Evolutionary conservation across 2,329 filamentous ascomycete species (phyloP), one percentile per base, ranked within the genome.

Genomic region (Xylaria arbuscula): DNA sequence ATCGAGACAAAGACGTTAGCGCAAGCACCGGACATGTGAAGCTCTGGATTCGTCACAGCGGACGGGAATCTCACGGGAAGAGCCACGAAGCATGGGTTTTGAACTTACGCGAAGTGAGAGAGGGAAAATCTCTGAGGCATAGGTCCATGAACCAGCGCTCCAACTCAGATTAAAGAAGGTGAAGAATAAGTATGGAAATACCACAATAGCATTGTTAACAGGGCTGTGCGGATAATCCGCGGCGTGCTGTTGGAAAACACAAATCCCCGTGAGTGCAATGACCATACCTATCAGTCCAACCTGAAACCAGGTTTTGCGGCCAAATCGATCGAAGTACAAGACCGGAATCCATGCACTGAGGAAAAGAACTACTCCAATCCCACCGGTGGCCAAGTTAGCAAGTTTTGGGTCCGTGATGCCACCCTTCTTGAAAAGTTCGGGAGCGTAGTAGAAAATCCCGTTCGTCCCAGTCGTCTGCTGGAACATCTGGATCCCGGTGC

Each of bases 151-250:
- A 19, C 76, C 76, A 1, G 74, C 72, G 48, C 75, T 74, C 75
- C 76, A 78, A n/a, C 75, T 76, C 70, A 76, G 72, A 42, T 78
- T 78, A 60, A 78, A 78, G 56, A 74, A 77, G 0, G 71, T 75
- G n/a, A 72, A 78, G 57, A 77, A 78, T 5, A 77, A 34, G 38
- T 77, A 78, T 0, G 76, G 74, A 47, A 77, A 78, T 8, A 73
- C 56, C 24, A 78, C 73, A n/a, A 78, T 78, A 9, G 71, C 70
- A 50, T 77, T 73, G 56, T 77, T 78, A 13, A 40, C 34, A 7
- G 69, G 64, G 28, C 74, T 74, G 7, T 70, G 72, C 3, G 76
- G 76, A 32, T 76, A 66, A 50, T 71, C 70, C 51, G 70, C 67
- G 0, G 75, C 76, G 28, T 77, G 76, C 9, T 76, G 72, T 50